Conservation (phyloP, 1,284 basidiomycete species). For the Cutaneotrichosporon cavernicola region DNA sequence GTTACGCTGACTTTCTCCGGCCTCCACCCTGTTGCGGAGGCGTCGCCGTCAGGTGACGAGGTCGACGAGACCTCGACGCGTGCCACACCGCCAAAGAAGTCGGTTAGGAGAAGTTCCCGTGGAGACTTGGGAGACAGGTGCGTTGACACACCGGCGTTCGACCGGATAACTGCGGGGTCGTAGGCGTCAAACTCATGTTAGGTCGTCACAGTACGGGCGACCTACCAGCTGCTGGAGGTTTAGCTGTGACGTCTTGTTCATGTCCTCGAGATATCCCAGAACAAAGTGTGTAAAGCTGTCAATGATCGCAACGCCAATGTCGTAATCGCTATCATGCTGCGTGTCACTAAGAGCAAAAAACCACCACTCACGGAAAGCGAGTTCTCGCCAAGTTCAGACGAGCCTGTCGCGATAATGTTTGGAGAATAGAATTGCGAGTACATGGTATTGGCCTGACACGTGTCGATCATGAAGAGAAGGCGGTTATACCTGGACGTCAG, state of each 20-base stretch:
- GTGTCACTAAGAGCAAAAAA: conserved; percentile 8
- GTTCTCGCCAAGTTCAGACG: conserved; percentile 81
- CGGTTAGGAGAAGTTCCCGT: conserved; percentile 74
- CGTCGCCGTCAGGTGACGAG: background rate
- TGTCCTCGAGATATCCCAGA: conserved; percentile 83
- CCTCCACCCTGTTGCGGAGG: background rate
- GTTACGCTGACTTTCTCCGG: background rate
- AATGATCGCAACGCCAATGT: conserved; percentile 93
- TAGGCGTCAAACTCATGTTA: conserved; percentile 71
- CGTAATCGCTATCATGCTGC: conserved; percentile 86
- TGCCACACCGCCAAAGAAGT: conserved; percentile 92
- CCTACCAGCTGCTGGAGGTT: conserved; percentile 82
- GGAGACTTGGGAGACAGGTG: conserved; percentile 70
- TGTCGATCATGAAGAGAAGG: conserved; percentile 97
- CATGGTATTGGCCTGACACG: conserved; percentile 96
- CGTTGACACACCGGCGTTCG: conserved; percentile 77
- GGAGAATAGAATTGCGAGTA: conserved; percentile 93
- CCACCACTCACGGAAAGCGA: conserved; percentile 78
- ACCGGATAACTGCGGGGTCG: conserved; percentile 71
- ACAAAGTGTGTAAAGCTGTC: conserved; percentile 93
- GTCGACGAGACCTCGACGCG: conserved; percentile 63
- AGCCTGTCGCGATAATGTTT: conserved; percentile 91
- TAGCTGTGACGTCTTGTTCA: conserved; percentile 81
- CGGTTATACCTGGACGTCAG: conserved; percentile 75
- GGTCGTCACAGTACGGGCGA: conserved; percentile 17